Conservation (phyloP, 2,329 filamentous ascomycete genomes). For the Penicillium concentricum region DNA sequence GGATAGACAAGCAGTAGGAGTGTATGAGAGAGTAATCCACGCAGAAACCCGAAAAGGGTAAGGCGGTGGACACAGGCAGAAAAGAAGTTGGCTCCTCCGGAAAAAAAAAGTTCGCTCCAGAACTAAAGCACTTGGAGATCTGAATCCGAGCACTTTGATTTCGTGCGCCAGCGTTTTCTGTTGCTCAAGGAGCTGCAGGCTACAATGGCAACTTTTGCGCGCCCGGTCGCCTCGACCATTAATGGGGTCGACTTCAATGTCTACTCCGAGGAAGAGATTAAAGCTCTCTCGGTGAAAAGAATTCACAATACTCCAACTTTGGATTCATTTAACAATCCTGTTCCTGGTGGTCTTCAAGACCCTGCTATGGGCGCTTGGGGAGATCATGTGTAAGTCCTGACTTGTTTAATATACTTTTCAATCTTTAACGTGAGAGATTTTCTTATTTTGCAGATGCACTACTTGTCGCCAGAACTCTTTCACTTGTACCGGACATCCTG, state of each 20-base stretch:
- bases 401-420: conserved; percentile 2
- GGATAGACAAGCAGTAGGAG: background rate
- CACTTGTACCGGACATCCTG: conserved; percentile 86
- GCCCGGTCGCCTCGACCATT: conserved; percentile 80
- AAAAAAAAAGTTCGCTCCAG: conserved; percentile 34
- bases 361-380: conserved; percentile 86
- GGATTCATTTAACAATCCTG: conserved; percentile 83
- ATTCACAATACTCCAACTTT: conserved; percentile 95
- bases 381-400: conserved; percentile 68
- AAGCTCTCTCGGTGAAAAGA: conserved; percentile 84
- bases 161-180: conserved; percentile 34
- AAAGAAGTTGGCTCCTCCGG: conserved; percentile 25
- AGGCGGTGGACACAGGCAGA: conserved; percentile 39
- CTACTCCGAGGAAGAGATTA: conserved; percentile 78
- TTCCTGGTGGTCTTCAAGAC: conserved; percentile 90
- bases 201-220: conserved; percentile 53
- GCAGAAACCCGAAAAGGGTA: conserved; percentile 15
- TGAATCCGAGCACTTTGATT: conserved; percentile 27
- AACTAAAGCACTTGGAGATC: conserved; percentile 31
- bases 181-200: conserved; percentile 36
- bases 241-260: conserved; percentile 87
- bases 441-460: conserved; percentile 63
- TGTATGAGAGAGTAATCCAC: conserved; percentile 3
- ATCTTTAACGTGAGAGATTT: conserved; percentile 14
- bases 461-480: conserved; percentile 84